Evolutionary conservation across 345 rosid species (phyloP).

Genomic region (Passiflora organensis): DNA sequence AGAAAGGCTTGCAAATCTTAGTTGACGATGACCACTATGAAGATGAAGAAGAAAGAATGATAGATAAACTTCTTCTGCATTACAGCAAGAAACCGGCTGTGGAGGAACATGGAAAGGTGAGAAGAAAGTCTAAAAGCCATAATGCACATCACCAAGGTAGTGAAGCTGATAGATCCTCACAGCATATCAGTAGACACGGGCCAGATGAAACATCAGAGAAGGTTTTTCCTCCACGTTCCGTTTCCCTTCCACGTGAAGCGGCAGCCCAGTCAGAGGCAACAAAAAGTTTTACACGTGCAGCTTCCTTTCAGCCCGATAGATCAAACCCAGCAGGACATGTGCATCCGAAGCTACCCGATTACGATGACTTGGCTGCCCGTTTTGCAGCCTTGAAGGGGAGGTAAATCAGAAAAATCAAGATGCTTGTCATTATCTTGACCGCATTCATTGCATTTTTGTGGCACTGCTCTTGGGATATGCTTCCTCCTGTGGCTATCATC

Average conservation of each 20-base stretch:
- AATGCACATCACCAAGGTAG: slow-evolving; percentile 27
- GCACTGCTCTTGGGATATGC: background rate
- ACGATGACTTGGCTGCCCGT: slow-evolving; percentile 86
- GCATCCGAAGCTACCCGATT: slow-evolving; percentile 93
- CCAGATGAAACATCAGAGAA: slow-evolving; percentile 29
- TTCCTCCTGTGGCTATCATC: no score
- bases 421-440: background rate
- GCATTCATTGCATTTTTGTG: background rate
- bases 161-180: slow-evolving; percentile 24
- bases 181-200: slow-evolving; percentile 16
- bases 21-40: slow-evolving; percentile 46
- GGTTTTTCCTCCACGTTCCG: slow-evolving; percentile 50
- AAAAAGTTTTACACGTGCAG: slow-evolving; percentile 56
- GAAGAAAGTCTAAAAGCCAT: slow-evolving; percentile 51
- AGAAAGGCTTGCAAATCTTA: slow-evolving; percentile 56
- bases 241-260: slow-evolving; percentile 61
- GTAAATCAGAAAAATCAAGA: slow-evolving; percentile 23
- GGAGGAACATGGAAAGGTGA: slow-evolving; percentile 36
- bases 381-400: slow-evolving; percentile 80
- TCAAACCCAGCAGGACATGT: slow-evolving; percentile 64
- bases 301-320: slow-evolving; percentile 73
- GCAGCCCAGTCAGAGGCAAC: slow-evolving; percentile 33
- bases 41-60: slow-evolving; percentile 79
- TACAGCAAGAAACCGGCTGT: slow-evolving; percentile 77
- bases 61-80: slow-evolving; percentile 79